Percentiles rank a stretch among this genome's conserved stretches.
Evolutionary conservation across 331 rosid genomes (phyloP).

Genomic region (Acacia concinna): DNA sequence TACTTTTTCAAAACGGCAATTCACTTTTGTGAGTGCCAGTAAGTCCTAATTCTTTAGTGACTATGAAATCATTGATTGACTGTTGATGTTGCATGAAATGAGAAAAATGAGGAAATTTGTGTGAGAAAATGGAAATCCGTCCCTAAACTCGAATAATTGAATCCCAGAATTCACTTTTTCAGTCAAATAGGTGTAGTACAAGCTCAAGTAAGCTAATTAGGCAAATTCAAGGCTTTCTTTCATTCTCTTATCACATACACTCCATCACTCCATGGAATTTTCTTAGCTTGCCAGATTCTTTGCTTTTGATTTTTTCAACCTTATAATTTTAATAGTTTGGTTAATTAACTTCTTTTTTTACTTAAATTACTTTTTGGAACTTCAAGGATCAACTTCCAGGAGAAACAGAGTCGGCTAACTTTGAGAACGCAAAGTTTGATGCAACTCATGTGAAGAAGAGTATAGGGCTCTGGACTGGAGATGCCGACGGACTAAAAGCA

Average conservation of each 20-base stretch:
- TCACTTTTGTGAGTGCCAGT: not conserved
- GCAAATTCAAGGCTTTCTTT: not conserved
- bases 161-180: not conserved
- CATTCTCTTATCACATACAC: not conserved
- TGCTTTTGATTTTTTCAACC: not conserved
- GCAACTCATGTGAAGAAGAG: conserved; percentile 49
- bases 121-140: not conserved
- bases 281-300: not conserved
- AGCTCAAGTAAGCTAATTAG: not conserved
- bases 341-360: conserved; percentile 14
- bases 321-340: not conserved
- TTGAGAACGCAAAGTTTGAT: conserved; percentile 51
- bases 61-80: not conserved
- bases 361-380: conserved; percentile 22
- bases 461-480: conserved; percentile 65
- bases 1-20: not conserved
- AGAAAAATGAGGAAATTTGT: not conserved
- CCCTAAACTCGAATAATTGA: not conserved
- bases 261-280: not conserved
- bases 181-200: not conserved
- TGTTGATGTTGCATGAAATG: not conserved
- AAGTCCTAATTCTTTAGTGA: not conserved
- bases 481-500: conserved; percentile 59
- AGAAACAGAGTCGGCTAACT: conserved; percentile 46
- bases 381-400: conserved; percentile 79